Conservation (phyloP, 2,329 filamentous ascomycete species). For the Colletotrichum liaoningense region DNA sequence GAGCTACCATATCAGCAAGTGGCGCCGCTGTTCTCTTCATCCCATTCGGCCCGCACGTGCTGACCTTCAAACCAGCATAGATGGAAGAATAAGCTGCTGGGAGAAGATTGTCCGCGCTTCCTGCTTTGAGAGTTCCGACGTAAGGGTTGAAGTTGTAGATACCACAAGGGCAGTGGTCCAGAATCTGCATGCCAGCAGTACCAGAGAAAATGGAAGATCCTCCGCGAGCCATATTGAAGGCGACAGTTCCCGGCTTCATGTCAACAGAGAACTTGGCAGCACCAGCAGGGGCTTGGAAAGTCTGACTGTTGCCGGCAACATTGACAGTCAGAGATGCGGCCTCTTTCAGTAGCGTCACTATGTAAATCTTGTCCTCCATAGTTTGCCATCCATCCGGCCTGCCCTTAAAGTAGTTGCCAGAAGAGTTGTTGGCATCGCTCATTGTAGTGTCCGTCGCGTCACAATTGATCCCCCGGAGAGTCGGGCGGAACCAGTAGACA, state of each 20-base stretch:
- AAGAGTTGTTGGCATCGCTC: not conserved
- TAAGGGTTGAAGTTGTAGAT: not conserved
- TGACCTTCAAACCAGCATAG: not conserved
- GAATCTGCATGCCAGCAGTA: not conserved
- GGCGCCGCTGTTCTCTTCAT: not conserved
- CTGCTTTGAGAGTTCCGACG: not conserved
- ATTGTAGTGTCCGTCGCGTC: not conserved
- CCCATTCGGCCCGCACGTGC: not conserved
- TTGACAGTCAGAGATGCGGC: not conserved
- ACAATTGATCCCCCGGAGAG: not conserved
- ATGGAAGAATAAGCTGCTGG: not conserved
- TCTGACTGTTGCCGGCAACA: not conserved
- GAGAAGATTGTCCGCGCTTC: not conserved
- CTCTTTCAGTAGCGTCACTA: not conserved
- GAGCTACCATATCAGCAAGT: not conserved
- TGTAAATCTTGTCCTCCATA: not conserved
- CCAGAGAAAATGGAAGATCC: not conserved
- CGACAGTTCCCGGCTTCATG: not conserved
- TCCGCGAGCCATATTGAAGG: not conserved
- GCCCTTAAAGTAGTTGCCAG: not conserved
- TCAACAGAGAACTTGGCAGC: not conserved
- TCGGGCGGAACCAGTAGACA: not conserved
- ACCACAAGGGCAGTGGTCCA: not conserved
- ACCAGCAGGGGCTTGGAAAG: not conserved
- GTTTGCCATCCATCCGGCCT: not conserved